Conservation (phyloP, 2,329 filamentous ascomycete genomes). For the Colletotrichum tabaci region DNA sequence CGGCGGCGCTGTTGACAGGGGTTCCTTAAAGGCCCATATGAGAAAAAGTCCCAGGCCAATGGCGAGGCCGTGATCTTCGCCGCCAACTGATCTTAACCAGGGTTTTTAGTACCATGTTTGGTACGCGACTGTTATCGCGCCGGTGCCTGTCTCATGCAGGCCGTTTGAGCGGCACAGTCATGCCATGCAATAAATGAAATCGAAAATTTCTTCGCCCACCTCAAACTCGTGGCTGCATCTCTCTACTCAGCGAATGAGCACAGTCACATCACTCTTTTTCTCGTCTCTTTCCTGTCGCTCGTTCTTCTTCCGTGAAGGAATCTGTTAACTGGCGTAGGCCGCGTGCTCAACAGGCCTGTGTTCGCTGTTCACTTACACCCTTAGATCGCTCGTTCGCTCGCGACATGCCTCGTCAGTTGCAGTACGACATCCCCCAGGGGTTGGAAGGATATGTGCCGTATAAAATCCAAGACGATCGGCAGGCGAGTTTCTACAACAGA, state of each 20-base stretch:
- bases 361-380: background rate
- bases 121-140: conserved; percentile 3
- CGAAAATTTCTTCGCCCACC: conserved; percentile 10
- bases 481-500: conserved; percentile 32
- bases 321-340: background rate
- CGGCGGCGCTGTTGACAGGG: conserved; percentile 24
- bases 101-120: conserved; percentile 5
- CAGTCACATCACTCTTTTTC: background rate
- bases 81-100: conserved; percentile 1
- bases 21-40: conserved; percentile 16
- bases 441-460: conserved; percentile 31
- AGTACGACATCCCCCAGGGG: conserved; percentile 16
- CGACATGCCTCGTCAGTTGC: conserved; percentile 16
- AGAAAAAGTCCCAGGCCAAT: conserved; percentile 22
- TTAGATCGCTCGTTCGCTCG: background rate
- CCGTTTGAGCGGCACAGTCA: conserved; percentile 31
- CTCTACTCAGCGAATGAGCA: conserved; percentile 4
- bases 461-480: conserved; percentile 18
- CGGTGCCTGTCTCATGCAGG: conserved; percentile 11
- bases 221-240: background rate
- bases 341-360: background rate
- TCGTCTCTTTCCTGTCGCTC: background rate
- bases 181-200: conserved; percentile 27
- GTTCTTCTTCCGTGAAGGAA: background rate
- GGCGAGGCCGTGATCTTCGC: conserved; percentile 19